Evolutionary conservation across 768 basidiomycete genomes (phyloP).

Genomic region (Boletus subcaerulescens): DNA sequence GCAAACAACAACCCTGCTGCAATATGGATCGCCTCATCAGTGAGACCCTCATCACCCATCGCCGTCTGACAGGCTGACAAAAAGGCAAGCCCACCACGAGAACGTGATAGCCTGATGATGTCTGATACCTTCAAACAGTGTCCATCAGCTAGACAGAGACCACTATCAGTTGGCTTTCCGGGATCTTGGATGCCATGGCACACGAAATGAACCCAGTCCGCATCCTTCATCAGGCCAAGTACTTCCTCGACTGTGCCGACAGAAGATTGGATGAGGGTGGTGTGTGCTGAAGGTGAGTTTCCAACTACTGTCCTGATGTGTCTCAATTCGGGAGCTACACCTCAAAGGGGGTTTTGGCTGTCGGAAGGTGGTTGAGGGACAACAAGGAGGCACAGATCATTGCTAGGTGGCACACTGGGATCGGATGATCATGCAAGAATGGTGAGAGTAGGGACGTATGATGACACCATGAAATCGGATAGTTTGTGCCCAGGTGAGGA

Average conservation of each 20-base stretch:
- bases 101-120: background rate
- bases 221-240: background rate
- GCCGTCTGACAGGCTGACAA: background rate
- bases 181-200: background rate
- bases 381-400: background rate
- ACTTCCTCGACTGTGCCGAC: slow-evolving; percentile 11
- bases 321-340: slow-evolving; percentile 20
- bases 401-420: background rate
- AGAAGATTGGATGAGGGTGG: background rate
- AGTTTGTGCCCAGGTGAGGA: background rate
- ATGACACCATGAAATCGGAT: background rate
- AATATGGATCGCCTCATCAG: background rate
- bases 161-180: background rate
- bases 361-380: slow-evolving; percentile 15
- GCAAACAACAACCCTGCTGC: slow-evolving; percentile 32
- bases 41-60: background rate
- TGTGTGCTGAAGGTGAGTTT: background rate
- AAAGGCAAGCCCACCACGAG: background rate
- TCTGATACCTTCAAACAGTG: background rate
- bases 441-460: background rate
- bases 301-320: slow-evolving; percentile 9
- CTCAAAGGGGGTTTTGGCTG: slow-evolving; percentile 5
- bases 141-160: background rate
- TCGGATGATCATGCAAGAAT: slow-evolving; percentile 8
- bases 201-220: background rate